Evolutionary conservation across 768 basidiomycete species (phyloP).

Genomic region (Pisolithus orientalis): DNA sequence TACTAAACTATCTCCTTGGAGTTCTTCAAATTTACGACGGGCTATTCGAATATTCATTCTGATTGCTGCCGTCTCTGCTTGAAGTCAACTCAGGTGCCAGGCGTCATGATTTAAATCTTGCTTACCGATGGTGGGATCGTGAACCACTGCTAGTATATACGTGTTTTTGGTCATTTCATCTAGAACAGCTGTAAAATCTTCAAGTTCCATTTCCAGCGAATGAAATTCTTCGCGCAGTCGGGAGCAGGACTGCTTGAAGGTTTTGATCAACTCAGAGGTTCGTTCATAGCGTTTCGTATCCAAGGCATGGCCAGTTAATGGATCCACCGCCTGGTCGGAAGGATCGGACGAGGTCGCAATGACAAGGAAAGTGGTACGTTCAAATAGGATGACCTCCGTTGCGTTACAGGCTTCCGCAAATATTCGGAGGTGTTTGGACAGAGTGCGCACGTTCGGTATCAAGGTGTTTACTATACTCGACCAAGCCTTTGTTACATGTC

Average conservation of each 20-base stretch:
- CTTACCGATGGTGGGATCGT: constrained; percentile 83
- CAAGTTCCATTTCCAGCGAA: constrained; percentile 79
- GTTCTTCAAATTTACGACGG: constrained; percentile 81
- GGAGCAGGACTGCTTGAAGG: constrained; percentile 88
- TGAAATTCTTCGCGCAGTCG: constrained; percentile 82
- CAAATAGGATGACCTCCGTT: constrained; percentile 92
- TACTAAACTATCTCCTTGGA: constrained; percentile 65
- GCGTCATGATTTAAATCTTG: constrained; percentile 2
- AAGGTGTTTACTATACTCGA: constrained; percentile 94
- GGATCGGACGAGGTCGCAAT: constrained; percentile 64
- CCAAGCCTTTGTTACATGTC: constrained; percentile 71
- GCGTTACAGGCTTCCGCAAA: constrained; percentile 86
- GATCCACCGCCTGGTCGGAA: constrained; percentile 21
- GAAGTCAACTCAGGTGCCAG: neutral
- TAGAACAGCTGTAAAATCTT: constrained; percentile 82
- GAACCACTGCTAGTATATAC: constrained; percentile 84
- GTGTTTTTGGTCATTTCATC: constrained; percentile 93
- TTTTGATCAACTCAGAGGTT: constrained; percentile 90
- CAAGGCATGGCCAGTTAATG: constrained; percentile 39
- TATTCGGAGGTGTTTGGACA: constrained; percentile 79
- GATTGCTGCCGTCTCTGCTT: constrained; percentile 78
- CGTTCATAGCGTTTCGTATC: constrained; percentile 75
- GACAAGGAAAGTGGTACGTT: constrained; percentile 96
- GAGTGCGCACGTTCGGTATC: constrained; percentile 89
- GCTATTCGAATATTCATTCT: constrained; percentile 85